phyloP scores from a whole-genome alignment of 2,329 filamentous ascomycete species.

The Clarireedia monteithiana region DNA sequence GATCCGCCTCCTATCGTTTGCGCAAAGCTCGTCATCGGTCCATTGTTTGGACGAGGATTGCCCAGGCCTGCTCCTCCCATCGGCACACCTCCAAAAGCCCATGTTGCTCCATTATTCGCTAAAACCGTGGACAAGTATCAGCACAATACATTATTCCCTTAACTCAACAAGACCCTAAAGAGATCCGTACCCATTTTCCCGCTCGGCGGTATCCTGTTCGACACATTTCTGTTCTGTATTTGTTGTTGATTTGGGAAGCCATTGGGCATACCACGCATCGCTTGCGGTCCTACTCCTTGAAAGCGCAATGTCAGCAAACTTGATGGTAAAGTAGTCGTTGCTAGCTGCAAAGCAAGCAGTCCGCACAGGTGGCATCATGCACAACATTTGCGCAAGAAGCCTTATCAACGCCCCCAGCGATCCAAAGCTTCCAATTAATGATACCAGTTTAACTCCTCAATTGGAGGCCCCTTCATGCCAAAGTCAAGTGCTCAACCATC shows the following conservation, averaged over 20 bases:
- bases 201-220: slow-evolving; percentile 55
- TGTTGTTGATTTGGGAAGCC: slow-evolving; percentile 54
- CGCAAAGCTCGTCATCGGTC: slow-evolving; percentile 55
- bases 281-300: slow-evolving; percentile 46
- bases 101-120: slow-evolving; percentile 36
- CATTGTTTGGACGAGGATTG: slow-evolving; percentile 46
- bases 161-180: neutral
- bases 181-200: slow-evolving; percentile 52
- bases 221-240: slow-evolving; percentile 46
- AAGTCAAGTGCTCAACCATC: too few relatives aligned
- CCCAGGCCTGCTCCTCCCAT: slow-evolving; percentile 50
- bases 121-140: slow-evolving; percentile 25
- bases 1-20: slow-evolving; percentile 50
- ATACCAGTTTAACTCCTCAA: too few relatives aligned
- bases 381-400: too few relatives aligned
- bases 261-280: slow-evolving; percentile 53
- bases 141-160: slow-evolving; percentile 10
- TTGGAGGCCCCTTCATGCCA: neutral
- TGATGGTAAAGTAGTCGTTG: neutral
- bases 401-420: too few relatives aligned
- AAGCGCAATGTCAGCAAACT: slow-evolving; percentile 16
- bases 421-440: too few relatives aligned
- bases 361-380: neutral
- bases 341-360: neutral
- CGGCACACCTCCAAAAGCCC: slow-evolving; percentile 56